Percentiles rank a stretch among this genome's conserved stretches.
Conservation (phyloP, 208 protist species). For the Trypanosoma mega region DNA sequence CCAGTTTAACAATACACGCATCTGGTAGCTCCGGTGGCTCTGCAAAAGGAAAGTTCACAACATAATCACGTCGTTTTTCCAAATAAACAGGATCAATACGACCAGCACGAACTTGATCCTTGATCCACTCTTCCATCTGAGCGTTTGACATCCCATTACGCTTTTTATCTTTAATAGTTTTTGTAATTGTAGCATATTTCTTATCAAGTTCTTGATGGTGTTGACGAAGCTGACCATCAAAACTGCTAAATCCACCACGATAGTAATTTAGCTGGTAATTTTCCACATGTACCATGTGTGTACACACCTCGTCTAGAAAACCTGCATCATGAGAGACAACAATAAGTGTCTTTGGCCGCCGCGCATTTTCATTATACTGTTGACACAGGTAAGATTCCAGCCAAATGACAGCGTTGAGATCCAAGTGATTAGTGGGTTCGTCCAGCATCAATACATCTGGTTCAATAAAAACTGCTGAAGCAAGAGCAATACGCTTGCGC, state of each 20-base stretch:
- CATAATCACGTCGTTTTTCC: constrained; percentile 86
- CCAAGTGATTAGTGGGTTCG: constrained; percentile 98
- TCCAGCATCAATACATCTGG: constrained; percentile 96
- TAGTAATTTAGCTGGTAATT: constrained; percentile 90
- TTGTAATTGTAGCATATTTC: constrained; percentile 70
- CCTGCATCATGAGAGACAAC: constrained; percentile 97
- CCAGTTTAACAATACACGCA: constrained; percentile 79
- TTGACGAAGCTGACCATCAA: constrained; percentile 74
- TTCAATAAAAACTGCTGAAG: constrained; percentile 93
- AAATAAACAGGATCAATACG: constrained; percentile 66
- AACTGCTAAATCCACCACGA: constrained; percentile 70
- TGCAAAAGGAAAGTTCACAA: constrained; percentile 88
- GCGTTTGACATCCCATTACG: constrained; percentile 86
- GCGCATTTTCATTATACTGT: constrained; percentile 76
- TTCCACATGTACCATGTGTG: constrained; percentile 93
- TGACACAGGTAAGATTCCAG: constrained; percentile 90
- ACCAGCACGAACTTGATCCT: constrained; percentile 68
- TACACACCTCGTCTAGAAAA: constrained; percentile 95
- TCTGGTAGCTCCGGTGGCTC: constrained; percentile 77
- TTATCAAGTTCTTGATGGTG: constrained; percentile 84
- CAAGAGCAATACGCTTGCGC: constrained; percentile 95
- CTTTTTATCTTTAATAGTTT: constrained; percentile 86
- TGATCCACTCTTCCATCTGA: constrained; percentile 80
- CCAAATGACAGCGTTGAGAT: constrained; percentile 95
- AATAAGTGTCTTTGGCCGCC: constrained; percentile 90